Evolutionary conservation across 2,329 filamentous ascomycete species (phyloP), one percentile per base, ranked within the genome.

Genomic region (Periconia digitata): DNA sequence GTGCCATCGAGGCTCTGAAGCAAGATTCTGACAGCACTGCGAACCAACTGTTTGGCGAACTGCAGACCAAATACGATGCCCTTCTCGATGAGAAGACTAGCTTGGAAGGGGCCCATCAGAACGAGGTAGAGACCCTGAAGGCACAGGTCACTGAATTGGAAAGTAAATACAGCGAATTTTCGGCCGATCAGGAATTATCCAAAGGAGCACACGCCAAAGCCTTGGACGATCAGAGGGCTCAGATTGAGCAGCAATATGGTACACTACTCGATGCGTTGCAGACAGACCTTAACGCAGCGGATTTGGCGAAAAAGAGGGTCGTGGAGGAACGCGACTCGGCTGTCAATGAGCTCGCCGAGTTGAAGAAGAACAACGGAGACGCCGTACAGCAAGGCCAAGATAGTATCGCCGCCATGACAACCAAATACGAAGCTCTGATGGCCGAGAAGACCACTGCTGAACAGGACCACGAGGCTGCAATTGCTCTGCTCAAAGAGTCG

Each of bases 201-300:
- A 47, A 67, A 38, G 57, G 62, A 27, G 40, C 46, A 8, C 63
- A 69, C 22, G 39, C 47, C 12, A 59, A 61, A 29, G 60, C 56
- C 10, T 54, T 69, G 22, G 54, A 60, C 3, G 34, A 54, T 3
- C 64, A 62, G 38, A 56, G 56, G 37, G 51, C 49, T 1, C 64
- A 69, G 24, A 59, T 70, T 6, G 66, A 69, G 44, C 53, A 63
- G 18, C 69, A 66, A 24, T 67, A 61, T 21, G 59, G 55, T 13
- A 58, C 50, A 6, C 43, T 70, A 2, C 49, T 71, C 1, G 66
- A 69, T 41, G 62, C 58, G 24, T 45, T 68, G 8, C 67, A 69
- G 40, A 51, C 46, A 16, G 61, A 63, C 23, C 35, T 54, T 3
- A 52, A 51, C 5, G 56, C 60, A 20, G 46, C 66, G n/a, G 63